Base-by-base conservation (phyloP, 495 filamentous ascomycete species). In the Mytilinidion resinicola region DNA sequence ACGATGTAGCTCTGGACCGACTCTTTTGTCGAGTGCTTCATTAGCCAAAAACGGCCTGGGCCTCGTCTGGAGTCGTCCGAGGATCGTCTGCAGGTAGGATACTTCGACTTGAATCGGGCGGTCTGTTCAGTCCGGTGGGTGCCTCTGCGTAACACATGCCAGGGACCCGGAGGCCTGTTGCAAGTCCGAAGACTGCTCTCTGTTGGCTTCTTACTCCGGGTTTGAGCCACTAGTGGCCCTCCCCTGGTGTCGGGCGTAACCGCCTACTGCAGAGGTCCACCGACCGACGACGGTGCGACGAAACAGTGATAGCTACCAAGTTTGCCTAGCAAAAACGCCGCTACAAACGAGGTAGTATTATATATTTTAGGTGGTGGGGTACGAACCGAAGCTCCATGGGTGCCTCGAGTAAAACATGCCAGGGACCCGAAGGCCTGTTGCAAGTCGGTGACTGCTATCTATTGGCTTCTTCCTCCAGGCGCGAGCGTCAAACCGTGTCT, bases 351-450 rank as follows among this genome's bases (percentile, higher is more conserved):
- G n/a, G n/a, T n/a, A n/a, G n/a, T n/a, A n/a, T n/a, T n/a, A n/a
- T n/a, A n/a, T n/a, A n/a, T n/a, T n/a, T n/a, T n/a, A 14, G 8
- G 17, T 19, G 17, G 2, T 43, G 25, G 25, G 25, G 25, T 30
- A 30, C 25, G 25, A 30, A 14, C 41, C 14, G 17, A 43, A 1
- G 41, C 14, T 9, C 41, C 14, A 43, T 19, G 47, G 59, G 59
- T 62, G 56, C 59, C 55, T 58, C 46, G 37, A 60, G 56, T 56
- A 66, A 62, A 62, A 62, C 30, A 50, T 62, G 59, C 63, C 59
- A 62, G 9, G 63, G 55, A 54, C 59, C 56, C 52, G 33, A n/a
- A 48, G 57, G 59, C 58, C 62, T 65, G 39, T 65, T 58, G 53
- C 53, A 55, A 30, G 20, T 35, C 25, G 17, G 53, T n/a, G 21